These are phyloP conservation scores for Mollisiaceae sp. DNA, from an alignment of 2,329 filamentous ascomycete genomes.

Conservation along the genomic window DNA sequence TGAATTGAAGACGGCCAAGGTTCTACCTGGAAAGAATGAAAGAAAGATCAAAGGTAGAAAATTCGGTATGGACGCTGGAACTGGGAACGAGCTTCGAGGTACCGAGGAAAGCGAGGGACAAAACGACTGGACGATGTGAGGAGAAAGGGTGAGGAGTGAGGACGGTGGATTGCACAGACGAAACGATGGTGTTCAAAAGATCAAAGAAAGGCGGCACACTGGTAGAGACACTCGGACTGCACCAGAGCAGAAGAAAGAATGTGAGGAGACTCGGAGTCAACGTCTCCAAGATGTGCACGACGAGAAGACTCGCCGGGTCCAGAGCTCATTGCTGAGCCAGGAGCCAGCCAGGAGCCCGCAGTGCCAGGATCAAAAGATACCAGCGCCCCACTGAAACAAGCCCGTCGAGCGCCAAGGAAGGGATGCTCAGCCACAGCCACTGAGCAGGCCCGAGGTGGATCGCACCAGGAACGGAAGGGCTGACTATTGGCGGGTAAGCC, in stretches of 20 bases:
- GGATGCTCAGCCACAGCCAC: conserved; percentile 27
- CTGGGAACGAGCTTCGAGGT: conserved; percentile 1
- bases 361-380: background rate
- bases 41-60: conserved; percentile 15
- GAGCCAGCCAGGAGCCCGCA: no score
- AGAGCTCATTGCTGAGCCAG: background rate
- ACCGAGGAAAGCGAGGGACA: conserved; percentile 2
- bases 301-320: background rate
- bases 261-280: conserved; percentile 13
- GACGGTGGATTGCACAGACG: conserved; percentile 19
- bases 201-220: conserved; percentile 16
- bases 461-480: background rate
- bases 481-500: conserved; percentile 10
- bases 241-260: conserved; percentile 13
- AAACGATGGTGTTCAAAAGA: conserved; percentile 20
- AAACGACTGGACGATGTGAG: conserved; percentile 6
- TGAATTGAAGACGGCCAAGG: conserved; percentile 50
- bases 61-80: conserved; percentile 10
- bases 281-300: conserved; percentile 8
- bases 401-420: background rate
- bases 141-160: background rate
- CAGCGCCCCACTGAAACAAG: conserved; percentile 7
- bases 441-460: conserved; percentile 11
- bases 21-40: conserved; percentile 61
- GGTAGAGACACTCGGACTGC: background rate